These are phyloP conservation scores for Camelina neglecta DNA, from an alignment of 345 rosid species.

Conservation along the genomic window DNA sequence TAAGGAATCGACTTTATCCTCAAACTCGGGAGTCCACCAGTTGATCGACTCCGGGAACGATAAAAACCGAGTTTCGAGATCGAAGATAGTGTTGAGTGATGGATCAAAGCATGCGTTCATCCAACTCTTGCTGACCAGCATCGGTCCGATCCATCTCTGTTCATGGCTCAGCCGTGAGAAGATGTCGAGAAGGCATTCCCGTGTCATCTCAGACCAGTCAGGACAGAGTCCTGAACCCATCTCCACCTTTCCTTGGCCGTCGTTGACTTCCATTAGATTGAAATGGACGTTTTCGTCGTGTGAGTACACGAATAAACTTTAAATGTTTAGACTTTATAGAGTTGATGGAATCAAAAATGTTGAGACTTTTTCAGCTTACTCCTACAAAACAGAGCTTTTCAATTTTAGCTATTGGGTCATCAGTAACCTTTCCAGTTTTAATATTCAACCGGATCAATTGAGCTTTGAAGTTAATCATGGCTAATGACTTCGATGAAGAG, in stretches of 20 bases:
- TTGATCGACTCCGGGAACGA: slow-evolving; percentile 50
- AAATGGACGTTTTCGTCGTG: neutral
- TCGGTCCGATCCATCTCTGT: slow-evolving; percentile 70
- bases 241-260: neutral
- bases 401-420: neutral
- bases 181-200: slow-evolving; percentile 69
- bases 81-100: slow-evolving; percentile 58
- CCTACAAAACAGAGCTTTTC: neutral
- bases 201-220: slow-evolving; percentile 74
- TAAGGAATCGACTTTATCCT: slow-evolving; percentile 64
- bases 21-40: slow-evolving; percentile 75
- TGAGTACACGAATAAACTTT: neutral
- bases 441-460: neutral
- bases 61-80: slow-evolving; percentile 62
- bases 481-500: neutral
- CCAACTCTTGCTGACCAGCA: slow-evolving; percentile 77
- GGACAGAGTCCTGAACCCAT: slow-evolving; percentile 36
- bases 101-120: slow-evolving; percentile 63
- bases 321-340: neutral
- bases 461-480: neutral
- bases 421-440: neutral
- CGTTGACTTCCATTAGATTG: slow-evolving; percentile 21
- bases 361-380: neutral
- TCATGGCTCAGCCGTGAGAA: slow-evolving; percentile 63
- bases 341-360: neutral